Evolutionary conservation across 352 stramenopile species (phyloP), one percentile per base, ranked within the genome.

Genomic region (Globisporangium nagaii): DNA sequence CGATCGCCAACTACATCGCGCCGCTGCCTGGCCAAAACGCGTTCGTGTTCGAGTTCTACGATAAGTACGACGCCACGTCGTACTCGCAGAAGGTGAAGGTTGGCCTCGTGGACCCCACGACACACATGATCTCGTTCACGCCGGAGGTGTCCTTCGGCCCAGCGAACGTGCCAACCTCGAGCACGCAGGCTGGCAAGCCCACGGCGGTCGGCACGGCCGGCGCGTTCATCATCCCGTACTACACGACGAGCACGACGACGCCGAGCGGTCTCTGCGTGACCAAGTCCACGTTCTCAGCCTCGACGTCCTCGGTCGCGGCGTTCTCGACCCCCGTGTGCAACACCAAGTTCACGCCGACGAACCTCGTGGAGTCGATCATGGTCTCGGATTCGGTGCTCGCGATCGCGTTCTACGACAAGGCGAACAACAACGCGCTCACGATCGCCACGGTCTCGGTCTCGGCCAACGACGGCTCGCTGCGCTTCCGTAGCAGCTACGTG

Each of bases 391-490:
- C 57, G 10, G 37, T 66, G 1, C 41, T 86, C 20, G 70, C 68
- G 8, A 56, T 90, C 27, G 64, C 65, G 17, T 86, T 88, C 60
- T 62, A 79, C 61, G 71, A 90, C 62, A 52, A 37, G 24, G 58
- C 48, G 13, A 85, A 84, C 60, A 84, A 73, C 66, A 73, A 85
- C 53, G 68, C 69, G 17, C 58, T 88, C 10, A 88, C 77, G 8
- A 27, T 81, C 3, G 59, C 58, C 2, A 71, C 70, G 10, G 64
- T 80, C 9, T 65, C 56, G 2, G 53, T 75, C 17, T 66, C 63
- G 20, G 47, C 40, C 11, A 65, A 53, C 13, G 61, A 66, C n/a
- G 63, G 44, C 12, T 60, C 51, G 4, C 50, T 72, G 7, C 24
- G 44, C 43, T 86, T 88, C 62, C 71, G 62, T 22, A 72, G 52